Base-by-base conservation (phyloP, 768 basidiomycete genomes). In the Tylopilus intermedius region DNA sequence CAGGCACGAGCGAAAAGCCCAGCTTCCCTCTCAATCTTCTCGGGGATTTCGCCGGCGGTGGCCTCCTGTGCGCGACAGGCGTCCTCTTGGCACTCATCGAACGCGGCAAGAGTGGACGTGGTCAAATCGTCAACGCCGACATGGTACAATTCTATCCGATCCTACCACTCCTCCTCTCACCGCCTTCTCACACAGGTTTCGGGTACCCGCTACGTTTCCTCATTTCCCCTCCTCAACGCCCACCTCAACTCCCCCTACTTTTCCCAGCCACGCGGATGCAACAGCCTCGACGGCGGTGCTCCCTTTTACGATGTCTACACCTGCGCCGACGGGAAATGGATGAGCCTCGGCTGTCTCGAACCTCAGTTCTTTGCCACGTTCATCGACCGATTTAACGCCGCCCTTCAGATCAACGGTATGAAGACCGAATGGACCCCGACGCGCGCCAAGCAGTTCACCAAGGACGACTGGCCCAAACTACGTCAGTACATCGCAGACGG, bases 41-140 rank as follows among this genome's bases (percentile, higher is more conserved):
- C 5, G 88, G 83, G 10, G 90, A 91, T 62, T 91, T 92, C 67
- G 90, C 85, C 1, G 90, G 88, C 3, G 90, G 90, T 5, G 88
- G 89, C 7, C 65, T 89, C 27, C 77, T 81, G 55, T 89, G 86
- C 55, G 86, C 78, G 0, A 66, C 81, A 24, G 88, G 89, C 5
- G 82, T 91, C 47, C 74, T 93, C 10, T 74, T 90, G 7, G 90
- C 90, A 0, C 71, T 93, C 11, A 62, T 89, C 30, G 85, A 89
- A 57, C 79, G 88, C 43, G 72, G 70, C 26, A 77, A 67, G 54
- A 88, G 77, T 58, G 84, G 84, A 4, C 76, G 72, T 11, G 90
- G 90, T 7, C 88, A 91, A 65, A 73, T 92, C 11, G 81, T 93
- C 40, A 74, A 86, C 49, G 72, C 78, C 5, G 83, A 93, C 64